These are phyloP conservation scores for Boletus pseudo-olivaceus DNA, from an alignment of 768 basidiomycete species.

Conservation along the genomic window DNA sequence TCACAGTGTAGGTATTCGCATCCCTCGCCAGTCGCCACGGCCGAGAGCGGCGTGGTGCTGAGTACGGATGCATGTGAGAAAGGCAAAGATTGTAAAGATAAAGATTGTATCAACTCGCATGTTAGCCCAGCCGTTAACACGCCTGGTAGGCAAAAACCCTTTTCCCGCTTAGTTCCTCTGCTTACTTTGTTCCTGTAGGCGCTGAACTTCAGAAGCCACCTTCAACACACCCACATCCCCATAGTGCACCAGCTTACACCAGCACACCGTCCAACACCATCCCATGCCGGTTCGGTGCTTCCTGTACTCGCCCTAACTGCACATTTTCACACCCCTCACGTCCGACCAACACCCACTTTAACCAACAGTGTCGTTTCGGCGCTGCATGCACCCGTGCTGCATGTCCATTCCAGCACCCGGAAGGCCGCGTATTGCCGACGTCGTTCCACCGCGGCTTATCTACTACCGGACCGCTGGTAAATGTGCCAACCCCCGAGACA, in stretches of 20 bases:
- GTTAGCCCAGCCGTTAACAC: slow-evolving; percentile 81
- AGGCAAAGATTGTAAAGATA: slow-evolving; percentile 85
- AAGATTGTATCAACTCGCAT: slow-evolving; percentile 90
- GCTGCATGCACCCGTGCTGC: slow-evolving; percentile 78
- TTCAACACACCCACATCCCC: slow-evolving; percentile 35
- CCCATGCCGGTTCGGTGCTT: slow-evolving; percentile 66
- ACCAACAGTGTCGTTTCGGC: slow-evolving; percentile 77
- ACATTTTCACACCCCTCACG: slow-evolving; percentile 64
- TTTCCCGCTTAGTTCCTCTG: background rate
- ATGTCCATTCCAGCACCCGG: slow-evolving; percentile 91
- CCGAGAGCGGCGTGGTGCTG: slow-evolving; percentile 91
- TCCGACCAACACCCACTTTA: slow-evolving; percentile 34
- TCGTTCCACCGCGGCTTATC: slow-evolving; percentile 78
- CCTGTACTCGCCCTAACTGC: slow-evolving; percentile 68
- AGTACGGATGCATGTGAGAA: slow-evolving; percentile 92
- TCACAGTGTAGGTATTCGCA: slow-evolving; percentile 88
- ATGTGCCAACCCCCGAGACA: slow-evolving; percentile 56
- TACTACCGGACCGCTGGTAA: slow-evolving; percentile 57
- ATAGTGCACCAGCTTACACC: slow-evolving; percentile 29
- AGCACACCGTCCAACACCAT: slow-evolving; percentile 29
- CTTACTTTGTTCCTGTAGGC: slow-evolving; percentile 20
- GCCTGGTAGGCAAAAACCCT: slow-evolving; percentile 40
- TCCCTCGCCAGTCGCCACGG: slow-evolving; percentile 94
- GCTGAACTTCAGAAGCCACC: slow-evolving; percentile 35
- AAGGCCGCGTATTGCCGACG: slow-evolving; percentile 74